Conservation (phyloP, 2,329 filamentous ascomycete genomes). For the Trichoderma simmonsii region DNA sequence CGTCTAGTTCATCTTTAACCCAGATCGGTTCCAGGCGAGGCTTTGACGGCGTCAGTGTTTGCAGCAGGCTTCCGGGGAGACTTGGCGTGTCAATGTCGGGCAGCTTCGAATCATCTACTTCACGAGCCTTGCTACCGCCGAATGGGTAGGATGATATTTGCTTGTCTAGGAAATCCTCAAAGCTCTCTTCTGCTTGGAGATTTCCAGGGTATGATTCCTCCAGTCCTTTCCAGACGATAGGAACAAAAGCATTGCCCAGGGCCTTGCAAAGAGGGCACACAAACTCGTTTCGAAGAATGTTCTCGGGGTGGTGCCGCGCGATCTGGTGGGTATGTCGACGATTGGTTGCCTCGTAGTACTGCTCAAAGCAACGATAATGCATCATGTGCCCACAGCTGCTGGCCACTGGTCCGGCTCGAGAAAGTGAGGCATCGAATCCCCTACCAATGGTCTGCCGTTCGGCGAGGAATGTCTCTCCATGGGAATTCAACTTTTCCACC, state of each 20-base stretch:
- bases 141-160: slow-evolving; percentile 50
- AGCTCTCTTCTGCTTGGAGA: slow-evolving; percentile 58
- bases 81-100: slow-evolving; percentile 36
- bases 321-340: slow-evolving; percentile 89
- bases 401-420: slow-evolving; percentile 73
- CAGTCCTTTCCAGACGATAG: slow-evolving; percentile 91
- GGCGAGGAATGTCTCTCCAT: slow-evolving; percentile 66
- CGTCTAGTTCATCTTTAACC: slow-evolving; percentile 36
- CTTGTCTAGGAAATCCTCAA: slow-evolving; percentile 66
- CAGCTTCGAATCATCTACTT: slow-evolving; percentile 31
- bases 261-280: slow-evolving; percentile 97
- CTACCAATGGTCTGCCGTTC: slow-evolving; percentile 84
- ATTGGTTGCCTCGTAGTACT: slow-evolving; percentile 80
- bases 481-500: slow-evolving; percentile 71
- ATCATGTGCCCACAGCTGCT: slow-evolving; percentile 97
- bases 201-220: slow-evolving; percentile 77
- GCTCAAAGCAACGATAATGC: slow-evolving; percentile 94
- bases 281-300: slow-evolving; percentile 77
- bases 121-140: slow-evolving; percentile 38
- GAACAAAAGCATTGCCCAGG: slow-evolving; percentile 88
- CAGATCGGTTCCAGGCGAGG: slow-evolving; percentile 41
- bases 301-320: slow-evolving; percentile 88
- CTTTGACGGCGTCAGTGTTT: slow-evolving; percentile 37
- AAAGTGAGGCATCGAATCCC: slow-evolving; percentile 72
- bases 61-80: slow-evolving; percentile 37